Evolutionary conservation across 768 basidiomycete genomes (phyloP), one percentile per base, ranked within the genome.

Genomic region (Mycena capillaripes): DNA sequence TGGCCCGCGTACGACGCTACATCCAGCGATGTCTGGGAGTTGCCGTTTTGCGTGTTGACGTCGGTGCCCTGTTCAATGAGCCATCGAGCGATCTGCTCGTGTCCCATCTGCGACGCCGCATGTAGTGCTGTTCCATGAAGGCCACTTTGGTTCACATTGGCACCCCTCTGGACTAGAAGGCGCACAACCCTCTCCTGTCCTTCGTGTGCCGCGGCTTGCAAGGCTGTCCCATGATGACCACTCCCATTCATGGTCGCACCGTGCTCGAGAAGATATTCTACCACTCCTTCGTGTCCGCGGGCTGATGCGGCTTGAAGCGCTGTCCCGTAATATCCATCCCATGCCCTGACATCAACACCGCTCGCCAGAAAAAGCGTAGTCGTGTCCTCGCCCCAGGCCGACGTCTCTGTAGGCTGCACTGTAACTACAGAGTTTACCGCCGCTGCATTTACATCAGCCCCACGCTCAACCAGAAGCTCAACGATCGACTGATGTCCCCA

Each of bases 21-120:
- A 50, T 23, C 48, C 21, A 50, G 48, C 48, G 48, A n/a, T 50
- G 48, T 50, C 48, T 27, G 48, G 25, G 48, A 50, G 48, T 50
- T 25, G 21, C 25, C 23, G 16, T 50, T 50, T n/a, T 50, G 48
- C 48, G 25, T 50, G 48, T 50, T 50, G 23, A 50, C 48, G 23
- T 50, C 23, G 48, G 48, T 50, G 48, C 48, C 48, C 48, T 50
- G 48, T 50, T 50, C 48, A 50, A 50, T 50, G 48, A 50, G 48
- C 48, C 48, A 50, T 50, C 48, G 48, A 27, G 48, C 48, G 5
- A 60, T 29, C 14, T 27, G 12, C 29, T 60, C 40, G 21, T 60
- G 59, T 60, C 59, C 59, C 40, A 10, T 19, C 12, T 29, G 29
- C 8, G 40, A 60, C 16, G 59, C 59, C 27, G 38, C 57, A 34